Evolutionary conservation across 805 yeast genomes (phyloP), one percentile per base, ranked within the genome.

Genomic region (Candida patagonica): DNA sequence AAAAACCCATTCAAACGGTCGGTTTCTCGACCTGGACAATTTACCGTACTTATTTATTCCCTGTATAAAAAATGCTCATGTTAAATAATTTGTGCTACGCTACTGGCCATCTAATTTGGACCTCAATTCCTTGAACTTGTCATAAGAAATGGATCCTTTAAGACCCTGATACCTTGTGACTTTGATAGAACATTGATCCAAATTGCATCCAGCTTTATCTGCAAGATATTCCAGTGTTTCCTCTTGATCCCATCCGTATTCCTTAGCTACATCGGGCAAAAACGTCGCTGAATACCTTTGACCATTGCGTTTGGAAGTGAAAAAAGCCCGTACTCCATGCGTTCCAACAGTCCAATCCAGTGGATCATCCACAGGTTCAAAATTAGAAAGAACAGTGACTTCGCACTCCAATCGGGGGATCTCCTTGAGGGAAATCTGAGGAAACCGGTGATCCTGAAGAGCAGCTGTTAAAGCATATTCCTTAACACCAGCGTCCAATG

Each of bases 251-350:
- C 96, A 86, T 1, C 74, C 76, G 50, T 88, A 94, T 49, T 89
- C 97, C 4, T 63, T 68, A 17, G 96, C 94, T 1, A 92, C 97
- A 30, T 78, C 82, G 0, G 98, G 98, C 30, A 92, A 61, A 50
- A 86, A 92, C 0, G 97, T 92, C 0, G 96, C 86, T 37, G 80
- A 73, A 22, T 47, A 40, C 40, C 65, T 68, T 0, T 54, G 43
- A 3, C 61, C 53, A 1, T 71, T 68, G 6, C 55, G 49, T 13
- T 6, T 17, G 16, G 62, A 51, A 8, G 54, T 54, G 49, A 85
- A 75, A 13, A 62, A 56, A 5, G 87, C 70, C 41, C 76, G 68
- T 15, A 92, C 71, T 0, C 98, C 98, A 57, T 92, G 92, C 10
- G 53, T 55, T 0, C 98, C 97, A 35, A 89, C 56, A 6, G 60